Conservation (phyloP, 441 rosid genomes). For the Lagerstroemia fauriei region DNA sequence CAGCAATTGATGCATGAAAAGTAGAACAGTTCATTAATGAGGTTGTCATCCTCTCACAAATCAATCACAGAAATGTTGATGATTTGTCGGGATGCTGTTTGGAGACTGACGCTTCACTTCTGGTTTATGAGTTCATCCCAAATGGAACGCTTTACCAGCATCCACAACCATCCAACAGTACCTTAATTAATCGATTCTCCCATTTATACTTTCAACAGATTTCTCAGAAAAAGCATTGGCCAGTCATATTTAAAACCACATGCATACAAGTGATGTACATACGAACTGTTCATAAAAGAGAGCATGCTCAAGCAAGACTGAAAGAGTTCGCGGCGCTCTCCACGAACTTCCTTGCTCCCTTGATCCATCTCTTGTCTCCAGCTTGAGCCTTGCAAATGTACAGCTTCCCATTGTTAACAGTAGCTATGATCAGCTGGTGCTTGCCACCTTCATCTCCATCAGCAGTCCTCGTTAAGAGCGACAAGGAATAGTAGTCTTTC, state of each 20-base stretch:
- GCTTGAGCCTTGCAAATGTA: constrained; percentile 97
- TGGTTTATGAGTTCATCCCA: neutral
- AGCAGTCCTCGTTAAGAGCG: constrained; percentile 87
- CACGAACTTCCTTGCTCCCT: constrained; percentile 81
- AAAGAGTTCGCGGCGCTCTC: constrained; percentile 74
- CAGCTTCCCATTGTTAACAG: constrained; percentile 80
- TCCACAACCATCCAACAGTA: neutral
- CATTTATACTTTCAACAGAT: neutral
- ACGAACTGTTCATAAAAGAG: neutral
- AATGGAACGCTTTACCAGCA: neutral
- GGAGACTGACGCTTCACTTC: constrained; percentile 5
- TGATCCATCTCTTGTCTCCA: constrained; percentile 99
- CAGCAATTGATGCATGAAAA: neutral
- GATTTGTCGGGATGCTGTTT: neutral
- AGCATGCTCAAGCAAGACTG: constrained; percentile 57
- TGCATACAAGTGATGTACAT: constrained; percentile 30
- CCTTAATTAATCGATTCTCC: neutral
- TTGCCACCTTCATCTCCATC: constrained; percentile 97
- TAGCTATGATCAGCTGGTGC: constrained; percentile 80
- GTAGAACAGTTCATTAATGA: constrained; percentile 2
- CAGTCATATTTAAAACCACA: neutral
- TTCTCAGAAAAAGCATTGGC: neutral
- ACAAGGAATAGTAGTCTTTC: constrained; percentile 59
- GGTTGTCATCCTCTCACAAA: neutral
- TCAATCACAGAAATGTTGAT: constrained; percentile 6